phyloP scores from a whole-genome alignment of 768 basidiomycete species.

The Xanthoconium stramineum region DNA sequence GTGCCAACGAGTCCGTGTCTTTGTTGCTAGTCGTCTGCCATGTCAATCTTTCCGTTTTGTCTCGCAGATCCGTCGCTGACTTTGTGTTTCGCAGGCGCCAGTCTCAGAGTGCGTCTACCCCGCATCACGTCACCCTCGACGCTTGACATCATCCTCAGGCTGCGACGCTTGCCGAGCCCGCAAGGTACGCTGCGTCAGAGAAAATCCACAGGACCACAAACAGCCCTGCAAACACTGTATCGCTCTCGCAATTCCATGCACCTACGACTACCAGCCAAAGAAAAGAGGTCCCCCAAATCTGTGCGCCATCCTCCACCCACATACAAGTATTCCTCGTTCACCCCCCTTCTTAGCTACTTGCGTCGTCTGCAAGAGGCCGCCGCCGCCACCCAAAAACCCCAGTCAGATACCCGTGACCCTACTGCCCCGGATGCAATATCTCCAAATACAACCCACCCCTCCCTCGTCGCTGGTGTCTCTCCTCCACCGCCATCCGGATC shows the following conservation, averaged over 20 bases:
- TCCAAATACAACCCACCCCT: conserved; percentile 39
- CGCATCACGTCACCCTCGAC: conserved; percentile 24
- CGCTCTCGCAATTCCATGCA: conserved; percentile 78
- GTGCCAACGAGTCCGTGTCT: background rate
- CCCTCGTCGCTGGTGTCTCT: conserved; percentile 44
- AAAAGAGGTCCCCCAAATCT: conserved; percentile 91
- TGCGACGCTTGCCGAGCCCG: conserved; percentile 85
- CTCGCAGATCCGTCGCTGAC: conserved; percentile 30
- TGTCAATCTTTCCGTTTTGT: conserved; percentile 34
- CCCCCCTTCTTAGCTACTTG: conserved; percentile 52
- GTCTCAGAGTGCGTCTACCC: conserved; percentile 64
- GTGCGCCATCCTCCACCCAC: conserved; percentile 40
- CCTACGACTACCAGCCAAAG: conserved; percentile 91
- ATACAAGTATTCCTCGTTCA: background rate
- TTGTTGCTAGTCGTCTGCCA: conserved; percentile 18
- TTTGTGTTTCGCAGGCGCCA: conserved; percentile 56
- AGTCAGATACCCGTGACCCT: conserved; percentile 32
- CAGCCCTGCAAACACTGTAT: conserved; percentile 86
- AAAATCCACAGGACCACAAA: conserved; percentile 73
- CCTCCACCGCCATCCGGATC: conserved; percentile 24
- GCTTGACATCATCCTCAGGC: conserved; percentile 42
- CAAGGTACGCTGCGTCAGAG: conserved; percentile 81
- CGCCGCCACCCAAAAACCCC: conserved; percentile 39
- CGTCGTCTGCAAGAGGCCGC: conserved; percentile 78
- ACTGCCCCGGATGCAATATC: conserved; percentile 41